phyloP scores from a whole-genome alignment of 2,329 filamentous ascomycete genomes.

The Purpureocillium lavendulum region DNA sequence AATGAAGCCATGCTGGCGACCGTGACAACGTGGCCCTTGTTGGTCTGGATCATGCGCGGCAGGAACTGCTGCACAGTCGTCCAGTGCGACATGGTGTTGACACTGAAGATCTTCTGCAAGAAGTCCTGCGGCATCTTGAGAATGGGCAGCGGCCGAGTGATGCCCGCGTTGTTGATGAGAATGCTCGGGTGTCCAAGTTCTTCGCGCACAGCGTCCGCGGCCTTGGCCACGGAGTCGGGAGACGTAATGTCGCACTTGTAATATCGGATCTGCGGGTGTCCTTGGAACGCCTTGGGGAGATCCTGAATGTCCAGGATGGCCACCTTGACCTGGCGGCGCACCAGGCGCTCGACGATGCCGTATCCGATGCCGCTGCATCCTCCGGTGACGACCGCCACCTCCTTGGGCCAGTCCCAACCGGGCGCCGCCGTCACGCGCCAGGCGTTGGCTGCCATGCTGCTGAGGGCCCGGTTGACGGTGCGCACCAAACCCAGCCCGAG shows the following conservation, averaged over 20 bases:
- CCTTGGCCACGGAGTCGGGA: slow-evolving; percentile 32
- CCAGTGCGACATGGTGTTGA: slow-evolving; percentile 61
- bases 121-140: slow-evolving; percentile 46
- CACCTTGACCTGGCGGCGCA: slow-evolving; percentile 45
- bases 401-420: slow-evolving; percentile 27
- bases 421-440: slow-evolving; percentile 14
- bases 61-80: slow-evolving; percentile 57
- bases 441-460: slow-evolving; percentile 18
- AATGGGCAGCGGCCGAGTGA: slow-evolving; percentile 50
- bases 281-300: slow-evolving; percentile 15
- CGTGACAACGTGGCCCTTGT: slow-evolving; percentile 66
- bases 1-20: slow-evolving; percentile 60
- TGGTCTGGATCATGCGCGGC: slow-evolving; percentile 49
- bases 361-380: slow-evolving; percentile 33
- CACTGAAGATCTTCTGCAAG: slow-evolving; percentile 56
- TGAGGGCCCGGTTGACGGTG: slow-evolving; percentile 14
- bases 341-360: slow-evolving; percentile 22
- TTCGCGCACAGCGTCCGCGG: slow-evolving; percentile 26
- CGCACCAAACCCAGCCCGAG: slow-evolving; percentile 15
- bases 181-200: slow-evolving; percentile 55
- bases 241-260: slow-evolving; percentile 32
- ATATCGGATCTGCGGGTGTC: slow-evolving; percentile 14
- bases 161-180: slow-evolving; percentile 64
- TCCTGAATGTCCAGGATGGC: slow-evolving; percentile 56
- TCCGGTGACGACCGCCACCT: slow-evolving; percentile 35